Conservation (phyloP, 139 green algal genomes). For the Medakamo hakoo region DNA sequence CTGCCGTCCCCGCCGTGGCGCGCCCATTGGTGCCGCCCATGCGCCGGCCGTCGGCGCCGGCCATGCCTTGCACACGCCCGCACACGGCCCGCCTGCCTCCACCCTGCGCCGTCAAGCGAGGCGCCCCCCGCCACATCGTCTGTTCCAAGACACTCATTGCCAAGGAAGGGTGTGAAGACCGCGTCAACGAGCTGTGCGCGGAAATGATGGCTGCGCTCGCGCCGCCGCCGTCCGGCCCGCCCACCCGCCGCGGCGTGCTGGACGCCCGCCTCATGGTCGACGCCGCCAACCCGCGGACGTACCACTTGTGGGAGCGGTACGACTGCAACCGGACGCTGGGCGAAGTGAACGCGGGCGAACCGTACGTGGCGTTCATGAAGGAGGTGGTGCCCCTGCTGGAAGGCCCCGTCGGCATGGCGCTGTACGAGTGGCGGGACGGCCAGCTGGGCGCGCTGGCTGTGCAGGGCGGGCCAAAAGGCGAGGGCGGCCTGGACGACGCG, state of each 20-base stretch:
- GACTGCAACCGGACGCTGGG: conserved; percentile 31
- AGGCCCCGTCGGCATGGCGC: conserved; percentile 37
- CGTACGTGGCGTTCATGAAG: conserved; percentile 33
- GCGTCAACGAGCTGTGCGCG: conserved; percentile 28
- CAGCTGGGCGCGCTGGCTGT: conserved; percentile 28
- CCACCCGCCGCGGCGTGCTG: conserved; percentile 4
- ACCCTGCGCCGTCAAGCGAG: no score
- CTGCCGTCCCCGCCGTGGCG: no score
- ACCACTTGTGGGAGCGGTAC: conserved; percentile 65
- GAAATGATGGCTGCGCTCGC: conserved; percentile 11
- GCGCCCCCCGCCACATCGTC: conserved; percentile 13
- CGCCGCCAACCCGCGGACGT: conserved; percentile 24
- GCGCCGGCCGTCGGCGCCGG: no score
- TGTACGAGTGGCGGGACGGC: conserved; percentile 54
- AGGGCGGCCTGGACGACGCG: conserved; percentile 65
- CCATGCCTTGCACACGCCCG: not conserved
- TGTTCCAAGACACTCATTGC: conserved; percentile 52
- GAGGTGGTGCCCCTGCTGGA: conserved; percentile 33
- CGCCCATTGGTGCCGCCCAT: no score
- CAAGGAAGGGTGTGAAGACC: conserved; percentile 18
- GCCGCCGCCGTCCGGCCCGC: not conserved
- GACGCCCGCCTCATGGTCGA: conserved; percentile 23
- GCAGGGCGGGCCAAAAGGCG: conserved; percentile 38
- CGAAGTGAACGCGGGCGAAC: conserved; percentile 24
- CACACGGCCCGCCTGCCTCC: not conserved